phyloP scores from a whole-genome alignment of 2,329 filamentous ascomycete genomes.

The Ophiostoma angusticollis region DNA sequence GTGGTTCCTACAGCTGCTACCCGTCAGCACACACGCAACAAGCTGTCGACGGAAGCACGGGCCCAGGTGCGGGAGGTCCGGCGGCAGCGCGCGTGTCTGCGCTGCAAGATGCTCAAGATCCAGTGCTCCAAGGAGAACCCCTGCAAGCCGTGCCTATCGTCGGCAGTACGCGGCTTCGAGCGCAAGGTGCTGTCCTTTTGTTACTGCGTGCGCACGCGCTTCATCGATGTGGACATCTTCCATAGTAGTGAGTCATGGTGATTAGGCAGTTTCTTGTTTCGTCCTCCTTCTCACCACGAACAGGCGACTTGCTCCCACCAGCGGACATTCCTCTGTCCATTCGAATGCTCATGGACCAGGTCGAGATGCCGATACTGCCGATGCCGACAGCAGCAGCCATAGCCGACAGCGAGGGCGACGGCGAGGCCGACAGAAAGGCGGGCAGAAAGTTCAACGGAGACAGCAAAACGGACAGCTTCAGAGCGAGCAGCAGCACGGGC shows the following conservation, averaged over 20 bases:
- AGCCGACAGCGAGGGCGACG: no score
- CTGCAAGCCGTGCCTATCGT: slow-evolving; percentile 18
- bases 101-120: slow-evolving; percentile 20
- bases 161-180: slow-evolving; percentile 17
- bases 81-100: slow-evolving; percentile 18
- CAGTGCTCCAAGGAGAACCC: slow-evolving; percentile 20
- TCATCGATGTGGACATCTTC: slow-evolving; percentile 20
- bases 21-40: slow-evolving; percentile 10
- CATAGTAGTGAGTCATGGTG: slow-evolving; percentile 6
- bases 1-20: no score
- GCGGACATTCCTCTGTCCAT: slow-evolving; percentile 11
- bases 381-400: neutral
- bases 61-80: slow-evolving; percentile 17
- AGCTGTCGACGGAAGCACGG: slow-evolving; percentile 15
- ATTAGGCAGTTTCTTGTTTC: neutral
- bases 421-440: no score
- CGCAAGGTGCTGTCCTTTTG: slow-evolving; percentile 19
- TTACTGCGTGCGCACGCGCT: slow-evolving; percentile 20
- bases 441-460: no score
- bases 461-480: slow-evolving; percentile 6
- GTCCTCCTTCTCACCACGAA: neutral
- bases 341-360: slow-evolving; percentile 8
- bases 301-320: slow-evolving; percentile 3
- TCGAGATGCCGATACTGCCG: slow-evolving; percentile 8
- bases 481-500: neutral